These are phyloP conservation scores for Zygosaccharomyces lentus DNA, from an alignment of 805 yeast species.

Conservation along the genomic window DNA sequence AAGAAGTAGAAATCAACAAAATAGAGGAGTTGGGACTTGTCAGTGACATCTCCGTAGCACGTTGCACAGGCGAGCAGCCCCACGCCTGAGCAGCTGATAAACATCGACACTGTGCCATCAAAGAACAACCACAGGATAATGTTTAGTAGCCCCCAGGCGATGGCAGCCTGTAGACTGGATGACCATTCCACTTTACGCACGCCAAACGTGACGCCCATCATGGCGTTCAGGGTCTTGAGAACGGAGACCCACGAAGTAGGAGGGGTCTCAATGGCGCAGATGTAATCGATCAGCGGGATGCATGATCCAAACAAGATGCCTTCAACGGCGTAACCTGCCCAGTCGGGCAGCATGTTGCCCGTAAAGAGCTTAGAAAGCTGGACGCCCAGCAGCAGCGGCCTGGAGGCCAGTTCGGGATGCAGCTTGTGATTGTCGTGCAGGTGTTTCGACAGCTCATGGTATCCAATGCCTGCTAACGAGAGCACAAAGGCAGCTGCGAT, in stretches of 20 bases:
- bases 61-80: conserved; percentile 27
- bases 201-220: conserved; percentile 68
- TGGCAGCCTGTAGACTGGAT: conserved; percentile 58
- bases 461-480: conserved; percentile 47
- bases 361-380: conserved; percentile 23
- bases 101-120: conserved; percentile 55
- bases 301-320: conserved; percentile 57
- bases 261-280: conserved; percentile 15
- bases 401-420: conserved; percentile 39
- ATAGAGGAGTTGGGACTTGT: conserved; percentile 22
- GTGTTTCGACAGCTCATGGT: conserved; percentile 49
- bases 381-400: conserved; percentile 40
- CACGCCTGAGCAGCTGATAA: conserved; percentile 36
- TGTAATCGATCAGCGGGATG: conserved; percentile 42
- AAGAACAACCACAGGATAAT: conserved; percentile 63
- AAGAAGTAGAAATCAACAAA: conserved; percentile 55
- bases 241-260: conserved; percentile 19
- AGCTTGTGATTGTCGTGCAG: conserved; percentile 48
- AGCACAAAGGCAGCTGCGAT: conserved; percentile 24
- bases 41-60: conserved; percentile 22
- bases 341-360: conserved; percentile 22
- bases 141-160: conserved; percentile 58
- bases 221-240: conserved; percentile 42
- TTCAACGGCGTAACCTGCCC: conserved; percentile 41
- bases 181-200: conserved; percentile 67